These are phyloP conservation scores for Crataegus laevigata DNA, from an alignment of 306 rosid genomes.

Conservation along the genomic window DNA sequence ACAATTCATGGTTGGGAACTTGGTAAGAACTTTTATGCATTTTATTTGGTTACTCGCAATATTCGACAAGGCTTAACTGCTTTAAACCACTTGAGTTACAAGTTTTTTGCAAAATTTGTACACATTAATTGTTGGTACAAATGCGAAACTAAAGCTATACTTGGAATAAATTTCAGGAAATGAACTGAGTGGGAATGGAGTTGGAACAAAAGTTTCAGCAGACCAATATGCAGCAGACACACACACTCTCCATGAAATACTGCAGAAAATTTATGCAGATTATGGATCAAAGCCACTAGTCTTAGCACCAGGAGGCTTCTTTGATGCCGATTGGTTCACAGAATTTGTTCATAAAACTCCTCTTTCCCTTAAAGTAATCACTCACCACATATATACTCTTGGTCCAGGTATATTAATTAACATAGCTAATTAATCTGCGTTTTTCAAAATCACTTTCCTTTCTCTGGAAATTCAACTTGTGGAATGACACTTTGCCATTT, in stretches of 20 bases:
- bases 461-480: neutral
- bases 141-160: neutral
- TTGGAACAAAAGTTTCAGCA: constrained; percentile 44
- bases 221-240: constrained; percentile 53
- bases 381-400: constrained; percentile 73
- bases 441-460: neutral
- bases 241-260: constrained; percentile 21
- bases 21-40: constrained; percentile 31
- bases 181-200: constrained; percentile 57
- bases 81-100: no score
- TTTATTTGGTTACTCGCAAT: no score
- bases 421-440: neutral
- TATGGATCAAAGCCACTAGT: constrained; percentile 45
- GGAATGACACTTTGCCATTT: neutral
- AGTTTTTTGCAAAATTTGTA: no score
- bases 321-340: constrained; percentile 49
- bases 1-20: constrained; percentile 71
- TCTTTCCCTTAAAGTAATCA: constrained; percentile 31
- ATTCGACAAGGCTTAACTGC: no score
- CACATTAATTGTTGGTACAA: neutral
- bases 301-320: constrained; percentile 73
- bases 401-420: constrained; percentile 48
- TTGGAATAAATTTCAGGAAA: constrained; percentile 35
- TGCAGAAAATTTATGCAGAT: constrained; percentile 29
- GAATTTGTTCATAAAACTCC: constrained; percentile 34